Base-by-base conservation (phyloP, 441 rosid species). In the Viola pubescens region DNA sequence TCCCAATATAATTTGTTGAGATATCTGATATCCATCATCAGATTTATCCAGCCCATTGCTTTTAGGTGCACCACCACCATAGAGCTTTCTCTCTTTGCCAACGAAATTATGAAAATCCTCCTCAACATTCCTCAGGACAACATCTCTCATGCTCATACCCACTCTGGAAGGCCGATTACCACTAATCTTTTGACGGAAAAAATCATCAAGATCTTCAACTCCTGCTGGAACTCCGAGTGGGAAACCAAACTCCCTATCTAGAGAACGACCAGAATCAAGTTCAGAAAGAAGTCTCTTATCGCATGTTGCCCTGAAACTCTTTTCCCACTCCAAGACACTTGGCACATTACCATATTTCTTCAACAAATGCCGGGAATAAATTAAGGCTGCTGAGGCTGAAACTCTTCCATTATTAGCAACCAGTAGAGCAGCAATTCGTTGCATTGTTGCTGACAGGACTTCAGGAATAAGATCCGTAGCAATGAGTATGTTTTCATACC, bases 311-410 rank as follows among this genome's bases (percentile, higher is more conserved):
- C 78, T 88, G 70, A 81, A 80, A 78, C 64, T 81, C 81, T 78
- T 88, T 81, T 85, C 84, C 99, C 98, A 91, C 67, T 91, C 95
- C 56, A 79, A 60, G n/a, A 95, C 90, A 73, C 96, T 88, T 57
- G 82, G 83, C 77, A 85, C 74, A 48, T 58, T 75, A 56, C 89
- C 81, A 70, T 84, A 95, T 79, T 82, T 88, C 77, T 79, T 89
- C 73, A 91, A 58, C 52, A 95, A 79, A 80, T 81, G 74, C 58
- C 94, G 88, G 54, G 91, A 82, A 81, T 86, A 95, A 71, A 73
- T 79, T 50, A 88, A 80, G 67, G 84, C 75, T 42, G 86, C 79
- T 49, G 91, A 83, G 70, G 82, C 81, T 51, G 89, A 84, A 75
- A 84, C 58, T 73, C 91, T 87, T 68, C 83, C 96, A 68, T 74